Percentiles rank a stretch among this genome's conserved stretches.
These are phyloP conservation scores for Fusarium sp. DNA, from an alignment of 2,329 filamentous ascomycete genomes.

Conservation along the genomic window DNA sequence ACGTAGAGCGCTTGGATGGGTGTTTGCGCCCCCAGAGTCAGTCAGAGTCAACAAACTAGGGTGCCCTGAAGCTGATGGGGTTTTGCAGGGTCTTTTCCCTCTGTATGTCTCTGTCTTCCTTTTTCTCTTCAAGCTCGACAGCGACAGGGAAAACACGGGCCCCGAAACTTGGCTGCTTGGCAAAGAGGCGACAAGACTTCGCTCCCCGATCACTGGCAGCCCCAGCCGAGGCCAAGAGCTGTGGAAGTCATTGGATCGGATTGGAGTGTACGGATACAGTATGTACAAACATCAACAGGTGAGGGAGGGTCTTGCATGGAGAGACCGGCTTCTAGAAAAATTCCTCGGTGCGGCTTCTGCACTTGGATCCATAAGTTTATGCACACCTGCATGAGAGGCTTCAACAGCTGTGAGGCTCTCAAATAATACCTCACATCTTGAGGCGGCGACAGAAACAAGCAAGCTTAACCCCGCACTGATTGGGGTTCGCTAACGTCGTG, in stretches of 20 bases:
- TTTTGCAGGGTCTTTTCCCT: slow-evolving; percentile 9
- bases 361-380: slow-evolving; percentile 23
- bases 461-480: background rate
- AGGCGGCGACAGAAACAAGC: slow-evolving; percentile 26
- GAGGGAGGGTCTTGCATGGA: slow-evolving; percentile 26
- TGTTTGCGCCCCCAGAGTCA: background rate
- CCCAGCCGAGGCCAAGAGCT: slow-evolving; percentile 29
- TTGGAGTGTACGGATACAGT: background rate
- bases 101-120: background rate
- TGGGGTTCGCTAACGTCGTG: background rate
- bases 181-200: slow-evolving; percentile 33
- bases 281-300: background rate
- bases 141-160: slow-evolving; percentile 33
- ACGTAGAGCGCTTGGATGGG: slow-evolving; percentile 37
- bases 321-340: slow-evolving; percentile 45
- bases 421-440: slow-evolving; percentile 25
- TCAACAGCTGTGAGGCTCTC: slow-evolving; percentile 19
- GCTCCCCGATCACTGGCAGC: slow-evolving; percentile 34
- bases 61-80: slow-evolving; percentile 37
- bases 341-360: slow-evolving; percentile 39
- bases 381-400: slow-evolving; percentile 33
- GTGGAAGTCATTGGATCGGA: slow-evolving; percentile 5
- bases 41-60: slow-evolving; percentile 17
- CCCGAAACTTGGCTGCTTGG: slow-evolving; percentile 35
- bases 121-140: slow-evolving; percentile 14